These are phyloP conservation scores for Oryza glaberrima DNA, from an alignment of 176 grass and related monocot species.

Conservation along the genomic window DNA sequence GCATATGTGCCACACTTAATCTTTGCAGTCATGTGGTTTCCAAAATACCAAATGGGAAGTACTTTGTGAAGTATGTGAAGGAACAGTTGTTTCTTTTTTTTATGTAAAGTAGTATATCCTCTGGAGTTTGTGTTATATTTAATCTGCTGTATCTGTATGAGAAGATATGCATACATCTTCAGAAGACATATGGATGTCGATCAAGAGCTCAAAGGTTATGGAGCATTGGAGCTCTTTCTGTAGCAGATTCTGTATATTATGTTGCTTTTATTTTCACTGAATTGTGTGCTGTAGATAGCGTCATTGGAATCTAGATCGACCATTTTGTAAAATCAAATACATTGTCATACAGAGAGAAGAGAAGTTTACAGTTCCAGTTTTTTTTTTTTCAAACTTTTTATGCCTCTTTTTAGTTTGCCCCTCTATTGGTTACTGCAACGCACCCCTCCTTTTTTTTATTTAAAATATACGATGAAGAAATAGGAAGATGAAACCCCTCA, in stretches of 20 bases:
- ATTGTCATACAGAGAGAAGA: neutral
- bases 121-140: neutral
- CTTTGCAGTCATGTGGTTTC: neutral
- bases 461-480: neutral
- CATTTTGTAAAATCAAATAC: slow-evolving; percentile 27
- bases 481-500: neutral
- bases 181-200: slow-evolving; percentile 18
- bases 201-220: slow-evolving; percentile 2
- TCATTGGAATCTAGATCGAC: neutral
- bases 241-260: slow-evolving; percentile 12
- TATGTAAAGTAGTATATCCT: neutral
- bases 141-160: neutral
- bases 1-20: neutral
- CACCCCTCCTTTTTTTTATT: neutral
- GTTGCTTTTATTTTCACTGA: neutral
- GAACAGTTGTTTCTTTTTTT: slow-evolving; percentile 18
- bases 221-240: neutral
- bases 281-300: neutral
- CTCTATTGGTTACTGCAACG: neutral
- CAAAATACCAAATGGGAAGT: neutral
- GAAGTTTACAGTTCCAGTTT: neutral
- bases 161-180: neutral
- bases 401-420: neutral
- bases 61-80: neutral
- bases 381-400: neutral